A percentile compares a stretch with the other conserved stretches of the same genome.
phyloP scores from a whole-genome alignment of 2,329 filamentous ascomycete species.

The Zymoseptoria brevis region DNA sequence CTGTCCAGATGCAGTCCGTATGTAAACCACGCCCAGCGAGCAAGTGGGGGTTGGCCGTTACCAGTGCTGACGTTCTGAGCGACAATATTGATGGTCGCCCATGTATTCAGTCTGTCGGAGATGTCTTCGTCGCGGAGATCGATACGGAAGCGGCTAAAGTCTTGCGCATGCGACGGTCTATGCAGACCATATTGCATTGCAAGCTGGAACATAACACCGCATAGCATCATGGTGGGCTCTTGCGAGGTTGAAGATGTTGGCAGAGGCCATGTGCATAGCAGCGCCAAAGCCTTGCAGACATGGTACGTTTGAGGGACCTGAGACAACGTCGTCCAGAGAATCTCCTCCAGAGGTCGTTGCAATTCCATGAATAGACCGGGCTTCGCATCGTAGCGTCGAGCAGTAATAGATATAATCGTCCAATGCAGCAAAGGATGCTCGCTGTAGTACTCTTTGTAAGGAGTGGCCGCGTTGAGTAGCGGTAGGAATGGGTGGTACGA shows the following conservation, averaged over 20 bases:
- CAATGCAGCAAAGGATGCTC: slow-evolving; percentile 79
- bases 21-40: slow-evolving; percentile 50
- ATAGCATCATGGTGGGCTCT: slow-evolving; percentile 73
- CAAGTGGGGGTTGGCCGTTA: slow-evolving; percentile 64
- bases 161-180: slow-evolving; percentile 71
- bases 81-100: slow-evolving; percentile 80
- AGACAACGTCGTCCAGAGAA: slow-evolving; percentile 70
- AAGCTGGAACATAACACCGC: slow-evolving; percentile 79
- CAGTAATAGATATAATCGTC: slow-evolving; percentile 69
- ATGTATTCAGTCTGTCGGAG: slow-evolving; percentile 69
- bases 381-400: slow-evolving; percentile 60
- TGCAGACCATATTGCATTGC: slow-evolving; percentile 78
- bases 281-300: slow-evolving; percentile 71
- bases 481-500: slow-evolving; percentile 72
- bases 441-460: slow-evolving; percentile 55
- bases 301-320: slow-evolving; percentile 72
- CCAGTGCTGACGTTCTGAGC: slow-evolving; percentile 74
- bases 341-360: slow-evolving; percentile 56
- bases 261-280: slow-evolving; percentile 74
- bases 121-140: slow-evolving; percentile 73
- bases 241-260: slow-evolving; percentile 73
- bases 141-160: slow-evolving; percentile 61
- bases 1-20: slow-evolving; percentile 65
- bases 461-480: slow-evolving; percentile 56
- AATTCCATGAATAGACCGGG: slow-evolving; percentile 59